phyloP scores from a whole-genome alignment of 768 basidiomycete genomes.

The Coprinopsis marcescibilis region DNA sequence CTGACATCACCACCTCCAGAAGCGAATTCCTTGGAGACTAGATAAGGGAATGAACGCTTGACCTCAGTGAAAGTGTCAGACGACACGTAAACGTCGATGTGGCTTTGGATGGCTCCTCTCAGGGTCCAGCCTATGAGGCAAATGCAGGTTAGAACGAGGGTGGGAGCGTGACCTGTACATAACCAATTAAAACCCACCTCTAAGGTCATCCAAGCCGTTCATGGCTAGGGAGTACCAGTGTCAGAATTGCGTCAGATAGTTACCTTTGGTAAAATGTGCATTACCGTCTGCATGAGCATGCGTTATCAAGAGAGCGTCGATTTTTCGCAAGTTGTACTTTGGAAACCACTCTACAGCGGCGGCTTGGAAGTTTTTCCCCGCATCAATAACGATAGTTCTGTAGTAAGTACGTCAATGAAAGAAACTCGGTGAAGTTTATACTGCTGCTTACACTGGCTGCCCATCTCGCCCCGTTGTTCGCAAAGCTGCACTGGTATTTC shows the following conservation, averaged over 20 bases:
- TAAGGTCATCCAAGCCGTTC: constrained; percentile 85
- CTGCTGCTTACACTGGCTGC: constrained; percentile 44
- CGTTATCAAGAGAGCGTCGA: constrained; percentile 64
- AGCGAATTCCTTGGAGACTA: constrained; percentile 68
- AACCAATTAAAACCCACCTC: constrained; percentile 44
- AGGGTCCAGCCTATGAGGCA: constrained; percentile 64
- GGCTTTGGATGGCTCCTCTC: constrained; percentile 51
- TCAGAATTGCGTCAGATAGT: background rate
- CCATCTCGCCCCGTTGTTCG: constrained; percentile 39
- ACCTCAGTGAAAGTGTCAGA: constrained; percentile 60
- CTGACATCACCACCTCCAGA: constrained; percentile 77
- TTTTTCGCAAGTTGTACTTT: constrained; percentile 59
- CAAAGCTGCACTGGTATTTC: constrained; percentile 76
- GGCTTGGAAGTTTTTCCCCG: constrained; percentile 76
- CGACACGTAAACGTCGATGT: constrained; percentile 74
- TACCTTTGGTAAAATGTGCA: constrained; percentile 9
- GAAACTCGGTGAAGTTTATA: constrained; percentile 1
- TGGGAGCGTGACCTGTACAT: background rate
- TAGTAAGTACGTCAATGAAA: constrained; percentile 1
- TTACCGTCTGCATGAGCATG: constrained; percentile 82
- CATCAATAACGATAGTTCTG: constrained; percentile 79
- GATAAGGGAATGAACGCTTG: constrained; percentile 72
- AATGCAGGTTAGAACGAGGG: constrained; percentile 5
- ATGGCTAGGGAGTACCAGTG: constrained; percentile 44
- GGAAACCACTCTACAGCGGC: constrained; percentile 49